Percentiles rank a stretch among this genome's conserved stretches.
Conservation (phyloP, 371 early-diverging fungal genomes). For the Mortierella sp. region DNA sequence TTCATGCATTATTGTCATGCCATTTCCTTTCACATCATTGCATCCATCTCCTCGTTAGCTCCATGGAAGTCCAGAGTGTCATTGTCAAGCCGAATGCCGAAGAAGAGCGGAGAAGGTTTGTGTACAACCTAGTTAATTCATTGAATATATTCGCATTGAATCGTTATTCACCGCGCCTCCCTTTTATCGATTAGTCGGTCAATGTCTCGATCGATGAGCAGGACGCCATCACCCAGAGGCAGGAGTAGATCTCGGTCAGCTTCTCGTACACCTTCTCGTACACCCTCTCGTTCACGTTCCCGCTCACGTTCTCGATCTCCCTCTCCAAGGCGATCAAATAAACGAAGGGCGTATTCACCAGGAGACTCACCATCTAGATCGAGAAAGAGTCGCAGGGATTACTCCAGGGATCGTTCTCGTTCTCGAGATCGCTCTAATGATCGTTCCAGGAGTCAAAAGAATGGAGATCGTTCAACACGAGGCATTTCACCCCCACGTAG, state of each 20-base stretch:
- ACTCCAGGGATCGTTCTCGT: conserved; percentile 30
- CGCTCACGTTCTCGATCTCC: conserved; percentile 20
- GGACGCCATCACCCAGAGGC: conserved; percentile 26
- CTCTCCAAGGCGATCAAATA: conserved; percentile 16
- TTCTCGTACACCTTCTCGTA: conserved; percentile 31
- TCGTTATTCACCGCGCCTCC: conserved; percentile 18
- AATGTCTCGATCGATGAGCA: conserved; percentile 34
- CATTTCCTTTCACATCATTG: not conserved
- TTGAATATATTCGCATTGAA: not conserved
- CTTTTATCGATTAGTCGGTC: conserved; percentile 10
- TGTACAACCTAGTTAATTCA: not conserved
- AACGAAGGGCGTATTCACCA: conserved; percentile 39
- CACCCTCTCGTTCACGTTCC: conserved; percentile 1
- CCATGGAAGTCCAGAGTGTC: conserved; percentile 39
- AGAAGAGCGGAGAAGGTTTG: conserved; percentile 21
- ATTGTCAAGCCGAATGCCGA: conserved; percentile 10
- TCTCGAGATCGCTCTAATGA: conserved; percentile 15
- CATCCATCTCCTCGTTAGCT: conserved; percentile 8
- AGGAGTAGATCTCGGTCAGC: conserved; percentile 33
- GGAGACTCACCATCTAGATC: conserved; percentile 31
- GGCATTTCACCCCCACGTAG: conserved; percentile 14
- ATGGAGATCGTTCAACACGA: conserved; percentile 1
- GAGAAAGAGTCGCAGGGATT: conserved; percentile 20
- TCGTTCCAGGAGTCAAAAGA: conserved; percentile 17
- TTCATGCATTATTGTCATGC: not conserved